phyloP scores from a whole-genome alignment of 306 rosid genomes.

The Dryas octopetala region DNA sequence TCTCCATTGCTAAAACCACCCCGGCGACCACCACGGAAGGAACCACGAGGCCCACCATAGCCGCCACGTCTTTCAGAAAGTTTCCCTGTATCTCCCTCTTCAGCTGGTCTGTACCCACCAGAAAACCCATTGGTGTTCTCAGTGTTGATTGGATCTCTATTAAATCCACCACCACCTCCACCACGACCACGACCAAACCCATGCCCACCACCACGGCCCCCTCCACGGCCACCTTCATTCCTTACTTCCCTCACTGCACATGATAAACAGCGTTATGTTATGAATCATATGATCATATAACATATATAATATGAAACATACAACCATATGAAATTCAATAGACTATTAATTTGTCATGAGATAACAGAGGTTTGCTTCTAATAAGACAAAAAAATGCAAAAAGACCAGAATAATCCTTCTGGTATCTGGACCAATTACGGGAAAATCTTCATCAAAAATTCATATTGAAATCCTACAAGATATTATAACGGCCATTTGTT shows the following conservation, averaged over 20 bases:
- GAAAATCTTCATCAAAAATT: not conserved
- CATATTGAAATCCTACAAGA: not conserved
- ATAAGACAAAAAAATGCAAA: too few relatives aligned
- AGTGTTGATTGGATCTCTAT: conserved; percentile 37
- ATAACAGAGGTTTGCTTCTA: not conserved
- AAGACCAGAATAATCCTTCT: not conserved
- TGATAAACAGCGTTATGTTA: not conserved
- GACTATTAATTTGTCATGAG: not conserved
- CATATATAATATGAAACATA: not conserved
- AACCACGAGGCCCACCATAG: conserved; percentile 49
- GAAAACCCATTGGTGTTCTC: conserved; percentile 46
- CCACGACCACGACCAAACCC: conserved; percentile 55
- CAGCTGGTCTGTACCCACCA: conserved; percentile 43
- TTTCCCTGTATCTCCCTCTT: conserved; percentile 47
- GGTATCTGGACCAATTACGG: not conserved
- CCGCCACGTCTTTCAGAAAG: conserved; percentile 58
- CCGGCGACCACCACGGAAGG: conserved; percentile 56
- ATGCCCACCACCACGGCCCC: conserved; percentile 49
- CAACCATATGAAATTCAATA: not conserved
- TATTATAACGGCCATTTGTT: too few relatives aligned
- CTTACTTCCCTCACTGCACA: conserved; percentile 47
- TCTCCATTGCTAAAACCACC: conserved; percentile 56
- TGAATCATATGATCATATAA: not conserved
- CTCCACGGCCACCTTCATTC: conserved; percentile 49
- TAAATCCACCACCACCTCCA: conserved; percentile 38